Percentiles rank a stretch among this genome's conserved stretches.
These are phyloP conservation scores for Parastagonospora nodorum DNA, from an alignment of 2,329 filamentous ascomycete species.

Conservation along the genomic window DNA sequence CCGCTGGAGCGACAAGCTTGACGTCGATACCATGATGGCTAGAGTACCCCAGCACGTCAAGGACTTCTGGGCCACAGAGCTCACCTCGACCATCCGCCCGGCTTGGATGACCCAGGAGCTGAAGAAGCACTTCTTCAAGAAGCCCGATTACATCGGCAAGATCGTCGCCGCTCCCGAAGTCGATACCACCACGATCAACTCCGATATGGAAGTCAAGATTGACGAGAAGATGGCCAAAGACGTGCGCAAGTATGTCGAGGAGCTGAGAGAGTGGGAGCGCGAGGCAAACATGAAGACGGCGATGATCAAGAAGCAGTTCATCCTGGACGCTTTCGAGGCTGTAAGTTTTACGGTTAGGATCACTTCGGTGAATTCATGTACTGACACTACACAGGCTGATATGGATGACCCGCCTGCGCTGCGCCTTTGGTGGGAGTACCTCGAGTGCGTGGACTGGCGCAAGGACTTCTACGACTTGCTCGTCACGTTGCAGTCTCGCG, in stretches of 20 bases:
- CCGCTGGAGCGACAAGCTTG: constrained; percentile 52
- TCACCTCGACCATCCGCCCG: constrained; percentile 43
- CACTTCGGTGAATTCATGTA: not conserved
- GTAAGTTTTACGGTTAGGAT: constrained; percentile 24
- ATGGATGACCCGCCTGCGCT: constrained; percentile 47
- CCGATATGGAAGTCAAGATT: constrained; percentile 24
- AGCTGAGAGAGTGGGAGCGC: constrained; percentile 49
- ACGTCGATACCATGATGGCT: constrained; percentile 48
- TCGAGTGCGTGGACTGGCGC: constrained; percentile 51
- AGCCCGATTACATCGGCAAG: constrained; percentile 47
- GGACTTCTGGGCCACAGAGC: constrained; percentile 47
- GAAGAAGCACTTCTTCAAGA: constrained; percentile 50
- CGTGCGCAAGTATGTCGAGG: constrained; percentile 40
- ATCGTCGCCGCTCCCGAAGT: constrained; percentile 15
- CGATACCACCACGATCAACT: constrained; percentile 17
- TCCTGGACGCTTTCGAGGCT: constrained; percentile 48
- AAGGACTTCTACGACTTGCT: constrained; percentile 50
- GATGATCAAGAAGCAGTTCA: constrained; percentile 42
- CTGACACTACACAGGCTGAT: constrained; percentile 38
- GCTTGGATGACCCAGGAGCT: constrained; percentile 50
- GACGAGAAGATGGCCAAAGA: constrained; percentile 34
- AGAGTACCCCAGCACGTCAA: constrained; percentile 47
- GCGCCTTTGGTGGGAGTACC: constrained; percentile 55
- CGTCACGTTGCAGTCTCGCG: constrained; percentile 29
- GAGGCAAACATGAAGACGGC: constrained; percentile 42